phyloP scores from a whole-genome alignment of 495 filamentous ascomycete species.

The Penicillium manginii region DNA sequence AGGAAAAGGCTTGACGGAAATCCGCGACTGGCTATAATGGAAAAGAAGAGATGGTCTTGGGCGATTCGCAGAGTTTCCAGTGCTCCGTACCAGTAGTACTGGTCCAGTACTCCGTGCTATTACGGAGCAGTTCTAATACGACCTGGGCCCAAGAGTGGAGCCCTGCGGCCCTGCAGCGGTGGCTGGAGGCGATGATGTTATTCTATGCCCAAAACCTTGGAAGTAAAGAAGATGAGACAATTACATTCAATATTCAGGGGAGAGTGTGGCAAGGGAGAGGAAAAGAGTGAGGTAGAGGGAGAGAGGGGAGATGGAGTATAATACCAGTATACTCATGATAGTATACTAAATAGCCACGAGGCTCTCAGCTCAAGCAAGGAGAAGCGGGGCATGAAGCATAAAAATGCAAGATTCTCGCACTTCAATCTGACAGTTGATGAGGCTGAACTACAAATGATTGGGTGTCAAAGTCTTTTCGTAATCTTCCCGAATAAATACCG shows the following conservation, averaged over 20 bases:
- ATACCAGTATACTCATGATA: not conserved
- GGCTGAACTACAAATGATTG: not conserved
- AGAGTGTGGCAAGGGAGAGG: not conserved
- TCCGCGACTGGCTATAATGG: no score
- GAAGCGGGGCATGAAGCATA: not conserved
- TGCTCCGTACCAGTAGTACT: no score
- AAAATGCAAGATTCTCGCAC: not conserved
- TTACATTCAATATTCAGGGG: not conserved
- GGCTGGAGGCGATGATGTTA: constrained; percentile 24
- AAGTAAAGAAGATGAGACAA: not conserved
- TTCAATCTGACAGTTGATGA: constrained; percentile 6
- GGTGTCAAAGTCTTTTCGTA: not conserved
- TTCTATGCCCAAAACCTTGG: constrained; percentile 18
- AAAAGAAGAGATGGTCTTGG: not conserved
- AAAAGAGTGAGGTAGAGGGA: not conserved
- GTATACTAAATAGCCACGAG: no score
- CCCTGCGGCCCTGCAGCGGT: constrained; percentile 8
- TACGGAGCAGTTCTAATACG: no score
- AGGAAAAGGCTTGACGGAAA: not conserved
- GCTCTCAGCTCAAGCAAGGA: no score
- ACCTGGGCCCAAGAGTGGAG: constrained; percentile 18
- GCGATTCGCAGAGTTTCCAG: not conserved
- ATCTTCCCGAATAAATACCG: not conserved
- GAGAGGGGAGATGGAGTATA: not conserved
- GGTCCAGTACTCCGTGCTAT: not conserved